phyloP scores from a whole-genome alignment of 2,329 filamentous ascomycete genomes.

The Arthrobotrys sinensis region DNA sequence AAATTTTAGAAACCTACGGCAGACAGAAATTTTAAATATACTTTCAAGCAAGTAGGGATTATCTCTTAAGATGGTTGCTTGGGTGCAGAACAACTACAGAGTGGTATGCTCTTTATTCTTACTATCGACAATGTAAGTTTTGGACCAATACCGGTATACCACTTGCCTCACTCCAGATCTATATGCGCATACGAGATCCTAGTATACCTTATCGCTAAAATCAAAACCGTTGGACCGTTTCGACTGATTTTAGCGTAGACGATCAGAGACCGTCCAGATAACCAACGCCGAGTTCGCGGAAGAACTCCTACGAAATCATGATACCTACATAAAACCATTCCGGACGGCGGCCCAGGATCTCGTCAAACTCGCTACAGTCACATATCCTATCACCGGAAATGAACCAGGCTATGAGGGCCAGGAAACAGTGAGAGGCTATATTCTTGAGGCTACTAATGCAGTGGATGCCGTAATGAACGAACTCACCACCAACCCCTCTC shows the following conservation, averaged over 20 bases:
- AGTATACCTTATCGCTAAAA: no score
- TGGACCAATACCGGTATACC: not conserved
- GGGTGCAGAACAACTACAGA: not conserved
- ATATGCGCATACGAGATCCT: no score
- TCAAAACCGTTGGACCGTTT: not conserved
- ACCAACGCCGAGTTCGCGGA: not conserved
- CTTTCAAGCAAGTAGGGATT: not conserved
- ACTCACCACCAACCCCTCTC: not conserved
- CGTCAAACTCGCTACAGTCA: conserved; percentile 10
- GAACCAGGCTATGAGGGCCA: not conserved
- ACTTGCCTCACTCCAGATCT: no score
- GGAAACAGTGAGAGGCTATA: conserved; percentile 6
- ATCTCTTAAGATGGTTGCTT: not conserved
- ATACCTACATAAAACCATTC: not conserved
- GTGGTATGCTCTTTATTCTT: not conserved
- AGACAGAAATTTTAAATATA: no score
- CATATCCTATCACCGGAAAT: conserved; percentile 2
- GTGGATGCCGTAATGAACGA: not conserved
- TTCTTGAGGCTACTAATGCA: not conserved
- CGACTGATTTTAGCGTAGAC: not conserved
- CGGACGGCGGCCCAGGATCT: not conserved
- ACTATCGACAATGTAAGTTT: no score
- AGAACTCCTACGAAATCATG: not conserved
- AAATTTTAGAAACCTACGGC: no score
- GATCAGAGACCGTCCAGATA: conserved; percentile 1